A percentile compares a stretch with the other conserved stretches of the same genome.
phyloP scores from a whole-genome alignment of 192 early-diverging fungal genomes.

The Lunasporangiospora selenospora region DNA sequence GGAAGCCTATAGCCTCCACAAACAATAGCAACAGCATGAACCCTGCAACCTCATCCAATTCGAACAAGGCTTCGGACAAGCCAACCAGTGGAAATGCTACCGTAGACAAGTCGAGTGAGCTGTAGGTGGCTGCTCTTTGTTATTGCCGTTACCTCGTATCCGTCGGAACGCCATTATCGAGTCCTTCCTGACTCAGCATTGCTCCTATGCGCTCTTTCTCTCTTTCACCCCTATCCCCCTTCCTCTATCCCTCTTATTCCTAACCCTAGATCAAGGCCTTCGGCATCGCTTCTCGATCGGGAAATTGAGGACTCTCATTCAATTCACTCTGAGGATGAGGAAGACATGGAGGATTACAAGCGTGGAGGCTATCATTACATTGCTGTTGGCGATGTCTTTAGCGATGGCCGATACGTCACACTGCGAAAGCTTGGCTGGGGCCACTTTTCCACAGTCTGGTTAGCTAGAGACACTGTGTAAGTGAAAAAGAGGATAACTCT shows the following conservation, averaged over 20 bases:
- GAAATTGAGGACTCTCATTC: slow-evolving; percentile 8
- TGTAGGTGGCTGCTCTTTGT: background rate
- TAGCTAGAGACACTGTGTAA: slow-evolving; percentile 79
- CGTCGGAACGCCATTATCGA: background rate
- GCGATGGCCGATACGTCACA: slow-evolving; percentile 81
- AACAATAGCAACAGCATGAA: background rate
- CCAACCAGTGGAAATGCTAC: background rate
- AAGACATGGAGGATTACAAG: slow-evolving; percentile 90
- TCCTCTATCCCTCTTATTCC: slow-evolving; percentile 1
- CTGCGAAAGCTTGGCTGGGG: slow-evolving; percentile 98
- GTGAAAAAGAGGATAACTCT: slow-evolving; percentile 18
- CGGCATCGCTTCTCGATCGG: background rate
- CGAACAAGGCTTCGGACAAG: background rate
- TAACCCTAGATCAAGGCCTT: background rate
- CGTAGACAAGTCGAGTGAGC: background rate
- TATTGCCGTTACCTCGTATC: background rate
- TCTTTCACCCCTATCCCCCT: too few relatives aligned
- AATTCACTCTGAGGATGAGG: slow-evolving; percentile 72
- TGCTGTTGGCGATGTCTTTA: slow-evolving; percentile 81
- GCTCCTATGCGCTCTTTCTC: slow-evolving; percentile 4
- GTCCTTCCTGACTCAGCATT: background rate
- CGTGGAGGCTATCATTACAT: slow-evolving; percentile 96
- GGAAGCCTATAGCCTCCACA: background rate
- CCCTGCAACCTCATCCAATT: slow-evolving; percentile 4
- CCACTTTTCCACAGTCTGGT: slow-evolving; percentile 98